Evolutionary conservation across 768 basidiomycete species (phyloP).

Genomic region (Asterophora parasitica): DNA sequence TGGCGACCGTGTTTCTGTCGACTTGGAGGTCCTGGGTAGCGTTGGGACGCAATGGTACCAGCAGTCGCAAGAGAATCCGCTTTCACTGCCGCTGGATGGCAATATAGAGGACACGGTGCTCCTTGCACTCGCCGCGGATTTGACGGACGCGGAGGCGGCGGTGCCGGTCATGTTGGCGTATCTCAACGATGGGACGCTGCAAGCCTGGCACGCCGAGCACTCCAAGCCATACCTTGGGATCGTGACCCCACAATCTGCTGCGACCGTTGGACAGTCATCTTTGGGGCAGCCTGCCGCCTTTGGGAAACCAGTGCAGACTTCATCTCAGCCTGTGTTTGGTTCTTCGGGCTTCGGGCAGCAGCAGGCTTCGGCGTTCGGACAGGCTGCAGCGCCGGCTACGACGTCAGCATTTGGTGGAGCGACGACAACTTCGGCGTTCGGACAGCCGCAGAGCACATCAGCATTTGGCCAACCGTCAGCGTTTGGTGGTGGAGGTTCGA

Average conservation of each 20-base stretch:
- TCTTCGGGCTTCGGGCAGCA: conserved; percentile 13
- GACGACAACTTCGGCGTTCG: conserved; percentile 11
- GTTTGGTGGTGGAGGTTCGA: conserved; percentile 11
- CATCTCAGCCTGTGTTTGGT: background rate
- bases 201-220: conserved; percentile 69
- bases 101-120: conserved; percentile 68
- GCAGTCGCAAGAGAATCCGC: conserved; percentile 45
- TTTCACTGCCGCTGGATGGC: conserved; percentile 64
- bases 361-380: conserved; percentile 15
- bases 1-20: conserved; percentile 42
- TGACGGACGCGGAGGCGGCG: conserved; percentile 42
- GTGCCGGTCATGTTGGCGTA: conserved; percentile 69
- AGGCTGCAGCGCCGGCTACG: background rate
- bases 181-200: conserved; percentile 72
- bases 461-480: conserved; percentile 27
- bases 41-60: conserved; percentile 41
- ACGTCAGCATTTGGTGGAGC: conserved; percentile 15
- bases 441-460: conserved; percentile 15
- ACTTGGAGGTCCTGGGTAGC: conserved; percentile 43
- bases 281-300: conserved; percentile 22
- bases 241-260: conserved; percentile 14
- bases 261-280: background rate
- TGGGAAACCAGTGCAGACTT: conserved; percentile 14
- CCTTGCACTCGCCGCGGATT: conserved; percentile 58
- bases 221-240: conserved; percentile 56